Base-by-base conservation (phyloP, 2,329 filamentous ascomycete species). In the Microdochium bolleyi region DNA sequence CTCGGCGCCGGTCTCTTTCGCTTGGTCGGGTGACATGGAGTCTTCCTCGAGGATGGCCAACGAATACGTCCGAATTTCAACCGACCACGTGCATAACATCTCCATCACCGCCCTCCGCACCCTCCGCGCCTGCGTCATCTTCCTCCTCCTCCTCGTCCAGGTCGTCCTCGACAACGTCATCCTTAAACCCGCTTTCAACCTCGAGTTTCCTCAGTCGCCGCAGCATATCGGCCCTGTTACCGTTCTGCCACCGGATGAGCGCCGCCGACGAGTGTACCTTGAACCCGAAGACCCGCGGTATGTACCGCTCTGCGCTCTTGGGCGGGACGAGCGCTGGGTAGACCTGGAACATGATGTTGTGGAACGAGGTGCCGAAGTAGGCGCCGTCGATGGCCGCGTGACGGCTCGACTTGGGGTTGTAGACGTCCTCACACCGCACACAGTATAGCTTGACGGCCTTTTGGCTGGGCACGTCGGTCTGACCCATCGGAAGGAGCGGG, bases 261-360 rank as follows among this genome's bases (percentile, higher is more conserved):
- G 92, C 86, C 1, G 94, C 92, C 16, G 87, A 82, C 3, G 91
- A 89, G 72, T 99, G 94, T 5, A 99, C 91, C 65, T 89, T 90
- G 78, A 99, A 99, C 32, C 94, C 94, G 69, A 94, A 99, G 55
- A 95, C 87, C 54, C 88, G 84, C 24, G 94, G 94, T 53, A 92
- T 82, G 71, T 97, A 96, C 60, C 94, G 83, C 58, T 90, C 85
- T 57, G 85, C 78, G 61, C 84, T 90, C 79, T 97, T 99, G 60
- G 84, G 77, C 2, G 94, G 94, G 51, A 95, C 84, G 61, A 99
- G 79, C 24, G 88, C 84, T 5, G 94, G 92, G 68, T 97, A 97
- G 52, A 99, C 94, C 70, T 99, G 94, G 77, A 99, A 97, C 57
- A 99, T 84, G 71, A 99, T 96, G 73, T 96, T 96, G 78, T 96